Evolutionary conservation across 2,329 filamentous ascomycete genomes (phyloP), one percentile per base, ranked within the genome.

Genomic region (Aplosporella prunicola): DNA sequence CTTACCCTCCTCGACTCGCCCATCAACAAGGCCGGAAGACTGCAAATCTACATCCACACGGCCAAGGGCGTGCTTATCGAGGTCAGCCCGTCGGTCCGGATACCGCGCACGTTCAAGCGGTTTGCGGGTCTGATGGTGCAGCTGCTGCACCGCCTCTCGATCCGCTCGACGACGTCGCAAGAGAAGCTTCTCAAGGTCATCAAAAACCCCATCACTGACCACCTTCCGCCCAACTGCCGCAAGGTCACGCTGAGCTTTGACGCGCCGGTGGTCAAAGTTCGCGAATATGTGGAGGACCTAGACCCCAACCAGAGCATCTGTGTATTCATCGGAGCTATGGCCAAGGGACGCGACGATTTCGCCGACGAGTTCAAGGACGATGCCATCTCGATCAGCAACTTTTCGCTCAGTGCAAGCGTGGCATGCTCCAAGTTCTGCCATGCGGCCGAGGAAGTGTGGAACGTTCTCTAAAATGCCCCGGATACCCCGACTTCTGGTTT

Each of bases 351-450:
- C 38, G 91, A 98, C 59, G 89, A 85, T 62, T 98, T 98, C 58
- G 91, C 91, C 46, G 91, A 98, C 57, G 75, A 76, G 26, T 86
- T 83, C 63, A 93, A 96, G 53, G 89, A 96, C 57, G 91, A 98
- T 66, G 85, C 93, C 55, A 96, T 98, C 57, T 86, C 83, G 51
- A 96, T 98, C 67, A 96, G 89, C 72, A 94, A 95, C 63, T 98
- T 84, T 72, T 94, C 88, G 56, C 72, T 98, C 45, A 94, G 86
- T 55, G 91, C 91, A 44, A 96, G 89, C 68, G 91, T 98, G 45
- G 89, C 91, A 28, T 98, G 91, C 73, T 95, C 89, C 76, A 98
- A 96, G 64, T 96, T 98, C 71, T 96, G 91, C 64, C 91, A 98
- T 63, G 91, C 89, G 26, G 89, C 88, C 28, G 91, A 98, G 65